Conservation (phyloP, 805 yeast genomes). For the Candida fluviatilis region DNA sequence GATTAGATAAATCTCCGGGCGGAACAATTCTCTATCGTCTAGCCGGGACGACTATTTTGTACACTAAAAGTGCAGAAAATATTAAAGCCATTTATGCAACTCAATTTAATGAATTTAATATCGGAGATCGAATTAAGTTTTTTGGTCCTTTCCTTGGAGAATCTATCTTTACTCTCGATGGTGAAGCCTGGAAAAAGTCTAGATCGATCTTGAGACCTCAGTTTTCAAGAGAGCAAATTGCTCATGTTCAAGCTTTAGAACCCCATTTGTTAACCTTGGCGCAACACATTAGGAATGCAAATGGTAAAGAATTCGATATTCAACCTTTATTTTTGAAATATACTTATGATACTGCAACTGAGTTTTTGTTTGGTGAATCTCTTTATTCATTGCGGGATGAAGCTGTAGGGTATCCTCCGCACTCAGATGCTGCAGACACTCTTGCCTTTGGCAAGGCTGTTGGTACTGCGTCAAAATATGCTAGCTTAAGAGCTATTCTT, state of each 20-base stretch:
- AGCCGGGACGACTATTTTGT: slow-evolving; percentile 16
- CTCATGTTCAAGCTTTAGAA: slow-evolving; percentile 31
- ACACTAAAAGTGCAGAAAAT: slow-evolving; percentile 33
- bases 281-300: slow-evolving; percentile 17
- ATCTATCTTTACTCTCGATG: slow-evolving; percentile 36
- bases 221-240: slow-evolving; percentile 35
- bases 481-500: slow-evolving; percentile 31
- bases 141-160: slow-evolving; percentile 33
- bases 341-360: slow-evolving; percentile 39
- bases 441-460: slow-evolving; percentile 32
- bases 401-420: slow-evolving; percentile 23
- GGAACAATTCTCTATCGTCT: slow-evolving; percentile 9
- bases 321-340: slow-evolving; percentile 31
- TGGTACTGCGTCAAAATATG: slow-evolving; percentile 27
- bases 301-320: slow-evolving; percentile 26
- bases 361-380: slow-evolving; percentile 39
- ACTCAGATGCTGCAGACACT: slow-evolving; percentile 25
- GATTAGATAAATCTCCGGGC: slow-evolving; percentile 6
- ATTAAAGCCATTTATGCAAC: slow-evolving; percentile 35
- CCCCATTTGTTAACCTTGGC: slow-evolving; percentile 25
- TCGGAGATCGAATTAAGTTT: slow-evolving; percentile 29
- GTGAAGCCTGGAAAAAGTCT: slow-evolving; percentile 36
- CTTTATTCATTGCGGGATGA: slow-evolving; percentile 25
- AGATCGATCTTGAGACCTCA: slow-evolving; percentile 36
- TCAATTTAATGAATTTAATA: slow-evolving; percentile 32